Evolutionary conservation across 1,284 basidiomycete genomes (phyloP).

Genomic region (Trametes sp.): DNA sequence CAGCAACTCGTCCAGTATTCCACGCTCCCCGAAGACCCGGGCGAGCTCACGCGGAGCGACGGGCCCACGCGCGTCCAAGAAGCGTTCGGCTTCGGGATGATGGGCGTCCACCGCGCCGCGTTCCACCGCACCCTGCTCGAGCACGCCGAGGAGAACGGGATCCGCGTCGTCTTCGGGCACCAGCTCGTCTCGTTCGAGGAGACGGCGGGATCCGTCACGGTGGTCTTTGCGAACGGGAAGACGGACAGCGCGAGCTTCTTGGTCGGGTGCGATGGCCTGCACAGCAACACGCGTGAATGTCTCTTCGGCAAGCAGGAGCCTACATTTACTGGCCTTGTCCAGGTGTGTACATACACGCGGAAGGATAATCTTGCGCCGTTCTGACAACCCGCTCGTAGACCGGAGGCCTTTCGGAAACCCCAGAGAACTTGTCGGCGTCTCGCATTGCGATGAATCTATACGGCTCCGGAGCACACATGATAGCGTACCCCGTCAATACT

Average conservation of each 20-base stretch:
- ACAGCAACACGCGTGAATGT: conserved; percentile 49
- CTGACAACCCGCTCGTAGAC: background rate
- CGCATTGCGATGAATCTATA: conserved; percentile 42
- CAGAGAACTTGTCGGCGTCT: background rate
- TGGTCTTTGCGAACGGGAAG: conserved; percentile 47
- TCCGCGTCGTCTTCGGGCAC: conserved; percentile 48
- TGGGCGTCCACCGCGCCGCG: conserved; percentile 44
- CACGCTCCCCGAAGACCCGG: conserved; percentile 41
- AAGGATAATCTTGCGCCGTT: no score
- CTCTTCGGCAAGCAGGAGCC: conserved; percentile 50
- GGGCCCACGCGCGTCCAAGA: conserved; percentile 36
- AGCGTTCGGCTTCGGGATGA: conserved; percentile 36
- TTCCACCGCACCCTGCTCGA: conserved; percentile 47
- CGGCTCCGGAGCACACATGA: conserved; percentile 48
- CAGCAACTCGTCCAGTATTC: conserved; percentile 41
- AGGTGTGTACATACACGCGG: conserved; percentile 40
- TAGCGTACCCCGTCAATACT: conserved; percentile 48
- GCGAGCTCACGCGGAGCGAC: conserved; percentile 41
- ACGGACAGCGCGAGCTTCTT: conserved; percentile 49
- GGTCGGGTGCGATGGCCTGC: conserved; percentile 56
- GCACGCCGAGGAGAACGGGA: conserved; percentile 42
- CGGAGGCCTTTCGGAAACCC: conserved; percentile 13
- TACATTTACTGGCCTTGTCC: conserved; percentile 49
- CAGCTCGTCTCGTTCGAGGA: conserved; percentile 46
- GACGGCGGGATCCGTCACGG: conserved; percentile 42